These are phyloP conservation scores for Rutidosis leptorrhynchoides DNA, from an alignment of 129 eudicot species.

Conservation along the genomic window DNA sequence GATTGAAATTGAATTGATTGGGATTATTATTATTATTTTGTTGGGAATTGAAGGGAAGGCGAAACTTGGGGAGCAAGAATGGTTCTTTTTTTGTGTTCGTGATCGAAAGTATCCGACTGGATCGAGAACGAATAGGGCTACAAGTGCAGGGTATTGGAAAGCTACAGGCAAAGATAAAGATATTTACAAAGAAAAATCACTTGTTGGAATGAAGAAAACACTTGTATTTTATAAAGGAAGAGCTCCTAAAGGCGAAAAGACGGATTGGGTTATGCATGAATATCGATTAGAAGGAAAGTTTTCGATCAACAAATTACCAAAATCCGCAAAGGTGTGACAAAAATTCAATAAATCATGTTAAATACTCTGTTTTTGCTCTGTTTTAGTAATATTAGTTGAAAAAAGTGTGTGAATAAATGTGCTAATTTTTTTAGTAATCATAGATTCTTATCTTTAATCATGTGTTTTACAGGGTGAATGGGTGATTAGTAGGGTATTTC, in stretches of 20 bases:
- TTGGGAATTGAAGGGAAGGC: conserved; percentile 57
- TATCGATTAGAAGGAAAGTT: conserved; percentile 54
- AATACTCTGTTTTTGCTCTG: conserved; percentile 13
- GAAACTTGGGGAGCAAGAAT: conserved; percentile 84
- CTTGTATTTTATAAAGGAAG: conserved; percentile 73
- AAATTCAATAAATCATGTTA: conserved; percentile 12
- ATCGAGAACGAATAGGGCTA: conserved; percentile 64
- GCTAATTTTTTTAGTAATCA: background rate
- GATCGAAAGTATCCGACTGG: conserved; percentile 86
- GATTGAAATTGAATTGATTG: too few species aligned
- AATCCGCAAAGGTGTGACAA: conserved; percentile 44
- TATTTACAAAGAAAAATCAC: conserved; percentile 39
- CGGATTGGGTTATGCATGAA: conserved; percentile 88
- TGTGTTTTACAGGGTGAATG: conserved; percentile 68
- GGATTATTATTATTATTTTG: background rate
- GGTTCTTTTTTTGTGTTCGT: conserved; percentile 79
- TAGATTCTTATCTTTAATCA: too few species aligned
- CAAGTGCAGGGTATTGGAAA: conserved; percentile 75
- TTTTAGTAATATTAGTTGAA: background rate
- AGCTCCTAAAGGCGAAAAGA: conserved; percentile 74
- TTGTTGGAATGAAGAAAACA: conserved; percentile 76
- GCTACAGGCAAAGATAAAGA: too few species aligned
- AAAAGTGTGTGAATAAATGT: background rate
- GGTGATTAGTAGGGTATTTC: conserved; percentile 80
- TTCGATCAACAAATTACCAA: conserved; percentile 32